Conservation (phyloP, 306 rosid genomes). For the Inga laurina region DNA sequence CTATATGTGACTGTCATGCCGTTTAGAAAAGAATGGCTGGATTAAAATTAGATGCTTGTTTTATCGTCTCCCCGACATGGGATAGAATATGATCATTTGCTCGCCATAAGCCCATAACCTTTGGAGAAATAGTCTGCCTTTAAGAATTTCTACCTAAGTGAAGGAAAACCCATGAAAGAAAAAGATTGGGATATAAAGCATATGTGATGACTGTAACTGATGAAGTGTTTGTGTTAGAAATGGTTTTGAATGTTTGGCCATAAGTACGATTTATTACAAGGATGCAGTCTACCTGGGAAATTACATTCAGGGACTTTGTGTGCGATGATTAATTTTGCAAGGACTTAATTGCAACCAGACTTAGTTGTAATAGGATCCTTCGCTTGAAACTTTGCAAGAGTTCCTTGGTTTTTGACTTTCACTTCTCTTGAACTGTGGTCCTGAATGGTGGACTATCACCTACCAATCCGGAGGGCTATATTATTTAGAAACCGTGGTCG, state of each 20-base stretch:
- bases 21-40: neutral
- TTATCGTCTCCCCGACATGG: neutral
- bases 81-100: neutral
- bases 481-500: slow-evolving; percentile 32
- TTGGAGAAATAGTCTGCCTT: slow-evolving; percentile 10
- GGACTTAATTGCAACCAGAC: neutral
- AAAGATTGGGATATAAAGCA: neutral
- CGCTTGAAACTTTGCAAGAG: neutral
- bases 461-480: slow-evolving; percentile 17
- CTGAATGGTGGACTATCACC: slow-evolving; percentile 34
- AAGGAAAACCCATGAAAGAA: slow-evolving; percentile 18
- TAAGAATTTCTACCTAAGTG: neutral
- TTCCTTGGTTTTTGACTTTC: neutral
- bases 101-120: slow-evolving; percentile 23
- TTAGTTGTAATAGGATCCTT: neutral
- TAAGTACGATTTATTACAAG: neutral
- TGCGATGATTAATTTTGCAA: neutral
- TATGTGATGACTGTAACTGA: neutral
- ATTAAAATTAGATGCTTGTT: slow-evolving; percentile 14
- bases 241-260: slow-evolving; percentile 2
- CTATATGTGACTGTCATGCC: neutral
- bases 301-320: neutral
- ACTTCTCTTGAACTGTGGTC: slow-evolving; percentile 25
- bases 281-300: neutral
- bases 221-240: neutral